Conservation (phyloP, 306 rosid genomes). For the Vachellia collinsii region DNA sequence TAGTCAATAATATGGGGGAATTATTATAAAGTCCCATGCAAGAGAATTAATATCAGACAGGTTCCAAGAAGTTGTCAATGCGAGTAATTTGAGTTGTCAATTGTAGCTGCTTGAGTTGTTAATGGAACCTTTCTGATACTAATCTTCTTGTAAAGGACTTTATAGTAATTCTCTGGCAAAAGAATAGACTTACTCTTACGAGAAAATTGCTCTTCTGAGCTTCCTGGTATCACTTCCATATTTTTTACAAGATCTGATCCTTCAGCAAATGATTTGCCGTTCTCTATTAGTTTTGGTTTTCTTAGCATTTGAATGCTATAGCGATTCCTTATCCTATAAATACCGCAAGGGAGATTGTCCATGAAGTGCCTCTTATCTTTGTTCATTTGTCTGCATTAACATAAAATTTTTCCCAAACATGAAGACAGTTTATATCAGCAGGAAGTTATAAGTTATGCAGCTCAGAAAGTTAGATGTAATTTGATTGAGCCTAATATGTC, state of each 20-base stretch:
- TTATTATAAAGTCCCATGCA: too few species aligned
- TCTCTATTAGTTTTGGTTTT: constrained; percentile 40
- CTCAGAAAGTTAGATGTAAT: constrained; percentile 1
- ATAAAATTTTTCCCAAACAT: constrained; percentile 22
- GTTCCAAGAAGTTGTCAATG: too few species aligned
- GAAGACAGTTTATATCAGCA: constrained; percentile 10
- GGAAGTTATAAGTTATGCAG: background rate
- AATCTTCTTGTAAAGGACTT: too few species aligned
- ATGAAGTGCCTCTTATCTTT: constrained; percentile 38
- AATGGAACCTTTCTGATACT: too few species aligned
- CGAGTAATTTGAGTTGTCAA: too few species aligned
- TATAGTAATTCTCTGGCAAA: too few species aligned
- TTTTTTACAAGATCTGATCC: constrained; percentile 45
- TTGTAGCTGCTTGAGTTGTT: too few species aligned
- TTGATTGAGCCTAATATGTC: background rate
- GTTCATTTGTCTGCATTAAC: constrained; percentile 39
- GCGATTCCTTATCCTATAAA: constrained; percentile 48
- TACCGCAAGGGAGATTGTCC: constrained; percentile 39
- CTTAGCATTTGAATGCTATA: constrained; percentile 45
- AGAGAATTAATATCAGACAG: too few species aligned
- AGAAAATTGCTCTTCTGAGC: constrained; percentile 48
- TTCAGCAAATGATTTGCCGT: constrained; percentile 10
- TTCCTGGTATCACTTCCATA: constrained; percentile 70
- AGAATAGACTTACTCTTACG: constrained; percentile 43
- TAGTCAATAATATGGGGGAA: background rate